These are phyloP conservation scores for Fomitiporia mediterranea DNA, from an alignment of 1,284 basidiomycete genomes.

Conservation along the genomic window DNA sequence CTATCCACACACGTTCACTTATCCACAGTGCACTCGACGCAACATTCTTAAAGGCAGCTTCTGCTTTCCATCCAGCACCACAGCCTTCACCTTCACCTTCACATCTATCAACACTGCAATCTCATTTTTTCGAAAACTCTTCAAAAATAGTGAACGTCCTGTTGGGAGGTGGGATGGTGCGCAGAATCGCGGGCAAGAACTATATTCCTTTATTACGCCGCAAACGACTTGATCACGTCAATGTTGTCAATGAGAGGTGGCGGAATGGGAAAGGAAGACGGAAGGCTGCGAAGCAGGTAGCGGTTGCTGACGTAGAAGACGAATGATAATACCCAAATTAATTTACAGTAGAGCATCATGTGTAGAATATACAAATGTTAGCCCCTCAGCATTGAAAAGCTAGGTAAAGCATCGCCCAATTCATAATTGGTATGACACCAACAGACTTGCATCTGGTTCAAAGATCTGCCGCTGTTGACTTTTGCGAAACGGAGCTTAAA, in stretches of 20 bases:
- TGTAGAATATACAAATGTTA: not conserved
- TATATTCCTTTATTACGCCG: conserved; percentile 67
- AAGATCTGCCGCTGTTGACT: too few species aligned
- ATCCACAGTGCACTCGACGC: conserved; percentile 55
- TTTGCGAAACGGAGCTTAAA: too few species aligned
- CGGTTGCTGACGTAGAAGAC: conserved; percentile 14
- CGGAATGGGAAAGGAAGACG: conserved; percentile 54
- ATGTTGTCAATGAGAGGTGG: conserved; percentile 77
- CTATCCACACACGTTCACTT: conserved; percentile 50
- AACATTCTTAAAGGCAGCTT: conserved; percentile 58
- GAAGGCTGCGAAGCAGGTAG: conserved; percentile 25
- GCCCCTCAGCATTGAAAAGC: not conserved
- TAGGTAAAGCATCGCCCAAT: too few species aligned
- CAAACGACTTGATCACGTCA: conserved; percentile 63
- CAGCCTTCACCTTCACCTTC: conserved; percentile 17
- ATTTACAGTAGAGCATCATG: too few species aligned
- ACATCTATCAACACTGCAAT: not conserved
- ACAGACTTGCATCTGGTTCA: too few species aligned
- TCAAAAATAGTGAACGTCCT: conserved; percentile 49
- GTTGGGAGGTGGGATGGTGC: conserved; percentile 68
- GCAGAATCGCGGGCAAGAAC: conserved; percentile 42
- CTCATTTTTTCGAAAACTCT: not conserved
- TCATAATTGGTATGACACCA: too few species aligned
- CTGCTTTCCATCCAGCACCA: conserved; percentile 39
- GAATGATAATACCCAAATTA: not conserved